Evolutionary conservation across 2,329 filamentous ascomycete species (phyloP), one percentile per base, ranked within the genome.

Genomic region (Scolecobasidium constrictum): DNA sequence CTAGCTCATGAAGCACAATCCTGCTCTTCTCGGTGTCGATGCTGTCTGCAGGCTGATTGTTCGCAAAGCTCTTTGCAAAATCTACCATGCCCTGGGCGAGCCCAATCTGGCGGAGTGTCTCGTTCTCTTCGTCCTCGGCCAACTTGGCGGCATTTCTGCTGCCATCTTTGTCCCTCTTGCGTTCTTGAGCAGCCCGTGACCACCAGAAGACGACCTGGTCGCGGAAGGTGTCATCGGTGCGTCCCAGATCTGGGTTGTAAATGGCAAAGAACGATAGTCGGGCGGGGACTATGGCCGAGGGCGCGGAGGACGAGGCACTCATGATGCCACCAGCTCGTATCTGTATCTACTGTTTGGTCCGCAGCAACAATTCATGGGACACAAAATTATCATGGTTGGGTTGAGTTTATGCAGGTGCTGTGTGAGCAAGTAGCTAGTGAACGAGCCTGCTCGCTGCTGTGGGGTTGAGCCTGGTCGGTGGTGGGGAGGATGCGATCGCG

Each of bases 81-180:
- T 81, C 84, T 46, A 94, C 82, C 82, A 96, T 94, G 58, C 88
- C 92, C 66, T 98, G 92, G 33, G 92, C 92, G 49, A 98, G 77
- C 28, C 92, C 92, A 58, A 98, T 87, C 68, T 95, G 88, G 50
- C 92, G 77, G 54, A 96, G 68, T 53, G 81, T 82, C 65, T 94
- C 84, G 62, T 96, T 92, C 56, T 79, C 77, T 55, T 87, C 78
- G 15, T 52, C 48, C 17, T 47, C 49, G 37, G 42, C 46, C 37
- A 50, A 51, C 38, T 49, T 55, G 3, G 50, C 47, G n/a, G 9
- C 26, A 31, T 31, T n/a, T 31, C n/a, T 31, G n/a, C n/a, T n/a
- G n/a, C 26, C 26, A 31, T 31, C 26, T 31, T 31, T 31, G n/a
- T n/a, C n/a, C n/a, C n/a, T n/a, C 15, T 35, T 43, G 13, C 53